Evolutionary conservation across 2,329 filamentous ascomycete genomes (phyloP).

Genomic region (Verticillium dahliae): DNA sequence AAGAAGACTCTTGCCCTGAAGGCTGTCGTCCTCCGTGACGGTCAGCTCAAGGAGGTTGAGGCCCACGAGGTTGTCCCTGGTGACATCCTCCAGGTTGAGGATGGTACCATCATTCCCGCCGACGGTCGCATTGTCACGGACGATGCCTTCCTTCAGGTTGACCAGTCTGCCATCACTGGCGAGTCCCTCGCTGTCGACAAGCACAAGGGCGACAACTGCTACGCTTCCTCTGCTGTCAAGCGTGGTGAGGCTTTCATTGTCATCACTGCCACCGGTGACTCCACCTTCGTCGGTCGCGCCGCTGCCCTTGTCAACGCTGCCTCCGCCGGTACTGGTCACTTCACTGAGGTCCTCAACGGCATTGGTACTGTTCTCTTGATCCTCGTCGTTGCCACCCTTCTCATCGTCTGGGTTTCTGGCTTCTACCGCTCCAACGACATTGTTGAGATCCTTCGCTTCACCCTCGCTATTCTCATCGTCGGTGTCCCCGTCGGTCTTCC

Average conservation of each 20-base stretch:
- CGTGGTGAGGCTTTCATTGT: conserved; percentile 81
- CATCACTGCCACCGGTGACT: conserved; percentile 78
- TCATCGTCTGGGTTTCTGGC: conserved; percentile 78
- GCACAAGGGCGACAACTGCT: conserved; percentile 73
- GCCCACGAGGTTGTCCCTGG: conserved; percentile 80
- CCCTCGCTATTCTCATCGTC: conserved; percentile 82
- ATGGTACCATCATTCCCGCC: conserved; percentile 86
- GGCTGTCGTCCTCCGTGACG: conserved; percentile 80
- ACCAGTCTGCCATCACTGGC: conserved; percentile 87
- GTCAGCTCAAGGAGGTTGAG: conserved; percentile 69
- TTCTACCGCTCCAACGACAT: conserved; percentile 85
- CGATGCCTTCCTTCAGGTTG: conserved; percentile 79
- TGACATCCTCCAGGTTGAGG: conserved; percentile 84
- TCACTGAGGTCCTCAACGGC: conserved; percentile 83
- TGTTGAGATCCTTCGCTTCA: conserved; percentile 74
- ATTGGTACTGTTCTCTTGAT: conserved; percentile 77
- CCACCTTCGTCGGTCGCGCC: conserved; percentile 83
- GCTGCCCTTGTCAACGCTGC: conserved; percentile 80
- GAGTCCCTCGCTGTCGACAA: conserved; percentile 91
- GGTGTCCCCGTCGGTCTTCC: conserved; percentile 91
- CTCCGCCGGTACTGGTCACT: conserved; percentile 70
- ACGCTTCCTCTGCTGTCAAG: conserved; percentile 83
- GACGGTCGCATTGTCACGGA: conserved; percentile 83
- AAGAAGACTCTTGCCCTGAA: conserved; percentile 88
- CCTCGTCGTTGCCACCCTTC: conserved; percentile 72